These are phyloP conservation scores for Magnolia kwangsiensis DNA, from an alignment of 164 flowering plant species.

Conservation along the genomic window DNA sequence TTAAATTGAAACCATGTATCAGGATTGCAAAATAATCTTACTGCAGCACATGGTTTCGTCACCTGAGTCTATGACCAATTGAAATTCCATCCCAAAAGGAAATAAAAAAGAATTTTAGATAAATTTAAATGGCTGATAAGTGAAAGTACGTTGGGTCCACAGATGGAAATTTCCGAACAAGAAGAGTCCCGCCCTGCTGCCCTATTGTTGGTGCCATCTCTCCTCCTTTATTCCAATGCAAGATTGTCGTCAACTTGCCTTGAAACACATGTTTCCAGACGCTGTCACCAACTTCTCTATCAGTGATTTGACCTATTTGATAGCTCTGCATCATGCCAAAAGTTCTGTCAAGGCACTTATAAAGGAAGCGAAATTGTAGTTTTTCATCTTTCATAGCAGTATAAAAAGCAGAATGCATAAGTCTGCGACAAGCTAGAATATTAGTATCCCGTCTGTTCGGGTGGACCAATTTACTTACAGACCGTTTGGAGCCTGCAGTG, in stretches of 20 bases:
- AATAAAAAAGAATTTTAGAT: not conserved
- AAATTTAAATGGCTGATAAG: not conserved
- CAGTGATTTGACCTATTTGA: slow-evolving; percentile 45
- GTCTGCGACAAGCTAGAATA: not conserved
- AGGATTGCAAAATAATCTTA: not conserved
- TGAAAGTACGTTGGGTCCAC: slow-evolving; percentile 57
- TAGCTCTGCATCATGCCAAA: slow-evolving; percentile 45
- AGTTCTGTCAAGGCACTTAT: not conserved
- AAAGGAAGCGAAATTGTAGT: not conserved
- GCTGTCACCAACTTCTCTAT: slow-evolving; percentile 39
- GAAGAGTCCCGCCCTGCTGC: slow-evolving; percentile 64
- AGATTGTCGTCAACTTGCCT: slow-evolving; percentile 69
- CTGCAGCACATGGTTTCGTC: not conserved
- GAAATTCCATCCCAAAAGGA: not conserved
- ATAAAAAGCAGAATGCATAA: not conserved
- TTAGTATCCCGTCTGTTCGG: not conserved
- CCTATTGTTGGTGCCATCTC: slow-evolving; percentile 80
- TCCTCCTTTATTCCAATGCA: slow-evolving; percentile 74
- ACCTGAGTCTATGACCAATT: not conserved
- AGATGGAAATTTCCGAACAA: slow-evolving; percentile 76
- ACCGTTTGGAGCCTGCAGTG: not conserved
- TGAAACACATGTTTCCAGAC: slow-evolving; percentile 54
- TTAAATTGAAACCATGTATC: not conserved
- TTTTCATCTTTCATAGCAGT: too few species aligned
- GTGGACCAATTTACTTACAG: not conserved